Evolutionary conservation across 345 rosid species (phyloP).

Genomic region (Aethionema arabicum): DNA sequence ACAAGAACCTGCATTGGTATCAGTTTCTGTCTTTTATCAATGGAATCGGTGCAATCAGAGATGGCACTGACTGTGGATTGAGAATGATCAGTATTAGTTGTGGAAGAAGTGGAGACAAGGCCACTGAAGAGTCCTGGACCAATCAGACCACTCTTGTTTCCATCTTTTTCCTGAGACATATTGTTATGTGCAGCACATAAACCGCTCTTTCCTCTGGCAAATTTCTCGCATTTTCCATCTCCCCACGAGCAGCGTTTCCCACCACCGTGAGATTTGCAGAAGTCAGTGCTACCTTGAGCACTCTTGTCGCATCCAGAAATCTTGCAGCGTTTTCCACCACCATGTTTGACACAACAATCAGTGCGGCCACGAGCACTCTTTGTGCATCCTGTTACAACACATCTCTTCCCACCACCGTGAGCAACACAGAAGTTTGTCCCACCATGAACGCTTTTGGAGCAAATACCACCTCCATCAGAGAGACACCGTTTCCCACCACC

Average conservation of each 20-base stretch:
- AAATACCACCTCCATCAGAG: conserved; percentile 86
- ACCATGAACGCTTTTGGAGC: conserved; percentile 92
- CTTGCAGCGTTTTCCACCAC: conserved; percentile 86
- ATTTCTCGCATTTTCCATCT: conserved; percentile 77
- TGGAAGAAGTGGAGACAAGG: conserved; percentile 56
- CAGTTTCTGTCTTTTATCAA: conserved; percentile 52
- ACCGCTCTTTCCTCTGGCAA: conserved; percentile 90
- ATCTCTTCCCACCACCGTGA: conserved; percentile 94
- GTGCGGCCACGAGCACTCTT: conserved; percentile 97
- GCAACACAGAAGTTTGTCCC: conserved; percentile 92
- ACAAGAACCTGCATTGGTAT: conserved; percentile 88
- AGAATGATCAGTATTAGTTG: conserved; percentile 36
- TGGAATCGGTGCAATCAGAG: conserved; percentile 58
- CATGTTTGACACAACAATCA: conserved; percentile 84
- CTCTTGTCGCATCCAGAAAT: conserved; percentile 72
- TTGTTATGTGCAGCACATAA: conserved; percentile 86
- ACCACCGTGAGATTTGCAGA: conserved; percentile 97
- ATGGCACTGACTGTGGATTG: conserved; percentile 52
- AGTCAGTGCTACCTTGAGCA: conserved; percentile 94
- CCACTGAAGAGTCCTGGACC: conserved; percentile 81
- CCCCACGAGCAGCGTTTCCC: conserved; percentile 85
- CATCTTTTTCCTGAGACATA: conserved; percentile 51
- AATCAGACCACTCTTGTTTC: conserved; percentile 54
- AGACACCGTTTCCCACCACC: conserved; percentile 96
- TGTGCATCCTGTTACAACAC: conserved; percentile 69